Evolutionary conservation across 768 basidiomycete genomes (phyloP).

Genomic region (Coprinopsis sp.): DNA sequence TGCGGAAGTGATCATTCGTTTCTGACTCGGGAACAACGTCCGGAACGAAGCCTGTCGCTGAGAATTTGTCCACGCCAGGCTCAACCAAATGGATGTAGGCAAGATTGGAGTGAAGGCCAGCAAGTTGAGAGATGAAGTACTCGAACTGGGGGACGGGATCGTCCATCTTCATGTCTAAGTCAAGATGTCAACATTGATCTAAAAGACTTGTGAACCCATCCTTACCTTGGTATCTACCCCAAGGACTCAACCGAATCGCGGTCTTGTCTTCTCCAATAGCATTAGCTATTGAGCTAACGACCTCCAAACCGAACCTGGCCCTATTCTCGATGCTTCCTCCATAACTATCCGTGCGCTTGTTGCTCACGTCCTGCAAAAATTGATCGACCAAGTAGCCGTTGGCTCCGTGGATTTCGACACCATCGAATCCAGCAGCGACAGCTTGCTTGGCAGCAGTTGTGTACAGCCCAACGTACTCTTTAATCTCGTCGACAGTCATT

Average conservation of each 20-base stretch:
- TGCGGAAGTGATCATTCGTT: conserved; percentile 40
- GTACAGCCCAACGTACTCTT: conserved; percentile 44
- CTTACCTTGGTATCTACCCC: conserved; percentile 38
- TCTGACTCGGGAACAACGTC: conserved; percentile 14
- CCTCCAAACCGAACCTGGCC: conserved; percentile 50
- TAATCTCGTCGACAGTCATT: conserved; percentile 42
- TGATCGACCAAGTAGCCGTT: conserved; percentile 45
- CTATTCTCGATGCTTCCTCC: conserved; percentile 65
- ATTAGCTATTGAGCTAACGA: conserved; percentile 45
- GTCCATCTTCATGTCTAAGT: conserved; percentile 45
- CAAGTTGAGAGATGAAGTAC: conserved; percentile 41
- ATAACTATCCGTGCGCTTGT: conserved; percentile 61
- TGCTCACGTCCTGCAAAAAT: conserved; percentile 53
- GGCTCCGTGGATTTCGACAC: conserved; percentile 41
- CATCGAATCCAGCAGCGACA: conserved; percentile 67
- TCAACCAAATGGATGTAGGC: conserved; percentile 54
- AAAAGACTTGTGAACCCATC: conserved; percentile 11
- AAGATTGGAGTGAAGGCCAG: conserved; percentile 33
- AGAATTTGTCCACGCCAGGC: conserved; percentile 1
- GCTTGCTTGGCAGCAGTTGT: conserved; percentile 43
- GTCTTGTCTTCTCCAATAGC: conserved; percentile 52
- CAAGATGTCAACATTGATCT: background rate
- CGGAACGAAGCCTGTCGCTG: background rate
- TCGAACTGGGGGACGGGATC: conserved; percentile 54
- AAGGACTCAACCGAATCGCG: conserved; percentile 56